A percentile compares a stretch with the other conserved stretches of the same genome.
Conservation (phyloP, 2,329 filamentous ascomycete genomes). For the Exserohilum rostratum region DNA sequence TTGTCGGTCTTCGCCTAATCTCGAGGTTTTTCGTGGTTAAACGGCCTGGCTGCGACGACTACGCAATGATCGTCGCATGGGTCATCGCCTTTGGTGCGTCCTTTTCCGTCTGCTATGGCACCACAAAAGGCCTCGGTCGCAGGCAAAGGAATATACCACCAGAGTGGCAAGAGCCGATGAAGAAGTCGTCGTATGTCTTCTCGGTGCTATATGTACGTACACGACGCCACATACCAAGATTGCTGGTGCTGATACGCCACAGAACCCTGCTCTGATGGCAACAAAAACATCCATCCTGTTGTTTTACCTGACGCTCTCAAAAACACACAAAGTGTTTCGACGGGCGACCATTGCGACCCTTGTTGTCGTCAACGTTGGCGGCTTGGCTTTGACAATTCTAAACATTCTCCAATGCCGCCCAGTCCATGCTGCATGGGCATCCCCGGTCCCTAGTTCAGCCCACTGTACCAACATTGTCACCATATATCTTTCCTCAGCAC, state of each 20-base stretch:
- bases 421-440: slow-evolving; percentile 69
- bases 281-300: slow-evolving; percentile 92
- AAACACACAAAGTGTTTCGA: slow-evolving; percentile 77
- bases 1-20: slow-evolving; percentile 75
- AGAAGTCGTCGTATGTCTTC: slow-evolving; percentile 65
- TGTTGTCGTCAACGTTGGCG: slow-evolving; percentile 77
- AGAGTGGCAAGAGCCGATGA: slow-evolving; percentile 59
- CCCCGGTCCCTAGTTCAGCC: slow-evolving; percentile 53
- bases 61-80: slow-evolving; percentile 82
- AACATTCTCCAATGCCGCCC: slow-evolving; percentile 88
- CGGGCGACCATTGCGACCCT: slow-evolving; percentile 83
- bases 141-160: slow-evolving; percentile 66
- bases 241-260: slow-evolving; percentile 24
- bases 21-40: slow-evolving; percentile 76
- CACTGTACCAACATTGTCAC: slow-evolving; percentile 67
- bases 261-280: slow-evolving; percentile 89
- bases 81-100: slow-evolving; percentile 70
- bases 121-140: slow-evolving; percentile 69
- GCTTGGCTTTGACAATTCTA: slow-evolving; percentile 79
- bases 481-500: slow-evolving; percentile 75
- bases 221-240: not conserved
- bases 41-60: slow-evolving; percentile 76
- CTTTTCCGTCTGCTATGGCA: slow-evolving; percentile 69
- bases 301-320: slow-evolving; percentile 85
- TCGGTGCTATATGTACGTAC: slow-evolving; percentile 63